These are phyloP conservation scores for Sporothrix mexicana DNA, from an alignment of 2,329 filamentous ascomycete species.

Conservation along the genomic window DNA sequence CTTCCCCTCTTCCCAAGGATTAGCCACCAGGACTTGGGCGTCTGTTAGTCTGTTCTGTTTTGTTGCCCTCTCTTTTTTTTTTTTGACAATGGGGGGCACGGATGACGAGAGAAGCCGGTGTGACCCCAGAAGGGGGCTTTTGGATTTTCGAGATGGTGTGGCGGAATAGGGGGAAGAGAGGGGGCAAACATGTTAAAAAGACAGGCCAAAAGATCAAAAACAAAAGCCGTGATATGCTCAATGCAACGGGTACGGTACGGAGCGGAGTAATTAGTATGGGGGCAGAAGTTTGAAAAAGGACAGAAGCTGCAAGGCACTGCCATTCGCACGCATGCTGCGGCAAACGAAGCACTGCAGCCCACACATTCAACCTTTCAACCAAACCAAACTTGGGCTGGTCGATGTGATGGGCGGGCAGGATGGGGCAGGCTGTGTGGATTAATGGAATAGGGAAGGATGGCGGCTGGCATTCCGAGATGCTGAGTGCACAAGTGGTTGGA, in stretches of 20 bases:
- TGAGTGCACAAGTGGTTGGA: background rate
- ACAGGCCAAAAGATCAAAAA: background rate
- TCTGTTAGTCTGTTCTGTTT: background rate
- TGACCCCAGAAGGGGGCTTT: constrained; percentile 20
- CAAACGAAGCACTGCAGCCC: constrained; percentile 3
- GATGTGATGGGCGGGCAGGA: background rate
- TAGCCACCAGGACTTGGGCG: background rate
- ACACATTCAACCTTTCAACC: background rate
- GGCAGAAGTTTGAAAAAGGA: background rate
- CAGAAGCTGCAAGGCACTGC: background rate
- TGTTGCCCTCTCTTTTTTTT: background rate
- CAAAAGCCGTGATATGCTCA: background rate
- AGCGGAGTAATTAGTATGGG: background rate
- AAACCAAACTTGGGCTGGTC: constrained; percentile 9
- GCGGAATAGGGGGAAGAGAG: constrained; percentile 15
- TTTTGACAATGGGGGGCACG: constrained; percentile 13
- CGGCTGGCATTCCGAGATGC: constrained; percentile 9
- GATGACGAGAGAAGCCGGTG: constrained; percentile 26
- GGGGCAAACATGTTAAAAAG: background rate
- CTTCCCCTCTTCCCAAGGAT: background rate
- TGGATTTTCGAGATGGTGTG: constrained; percentile 5
- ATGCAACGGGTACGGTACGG: constrained; percentile 22
- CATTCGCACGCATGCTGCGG: constrained; percentile 17
- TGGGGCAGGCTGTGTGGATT: constrained; percentile 17
- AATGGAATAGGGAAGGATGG: background rate